Evolutionary conservation across 768 basidiomycete genomes (phyloP), one percentile per base, ranked within the genome.

Genomic region (Panaeolus cyanescens): DNA sequence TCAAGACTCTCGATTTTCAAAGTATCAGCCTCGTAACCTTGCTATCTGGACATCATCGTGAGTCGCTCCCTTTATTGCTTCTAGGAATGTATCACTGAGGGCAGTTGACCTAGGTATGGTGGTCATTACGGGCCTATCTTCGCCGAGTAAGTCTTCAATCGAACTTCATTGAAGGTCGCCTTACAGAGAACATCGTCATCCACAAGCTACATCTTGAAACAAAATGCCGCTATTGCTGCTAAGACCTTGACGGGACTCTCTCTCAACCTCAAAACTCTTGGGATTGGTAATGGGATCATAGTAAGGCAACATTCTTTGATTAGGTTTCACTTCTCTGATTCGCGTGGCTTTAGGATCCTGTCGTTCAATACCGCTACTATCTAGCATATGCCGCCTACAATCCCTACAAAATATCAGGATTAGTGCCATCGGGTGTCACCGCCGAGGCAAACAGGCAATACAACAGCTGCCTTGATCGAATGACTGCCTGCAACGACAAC

Each of bases 51-150:
- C 85, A 0, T 85, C 87, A 70, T 87, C 85, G 75, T 83, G 63
- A 60, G 75, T 45, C 28, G 5, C 4, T 1, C 65, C 31, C 20
- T 3, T 39, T 42, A 2, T 36, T 7, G 85, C 13, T 32, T 33
- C 17, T 4, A 34, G 13, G 19, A n/a, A 34, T 3, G 8, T 8
- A 50, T 6, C 15, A 28, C 10, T 50, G 1, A 28, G 2, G 19
- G 10, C 40, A 28, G 17, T 55, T 31, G 31, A 33, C 19, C 45
- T 60, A 87, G 86, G 36, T 89, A 88, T 63, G 88, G 88, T 37
- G 87, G 88, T 0, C 89, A 90, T 65, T 90, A 87, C 67, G 88
- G 84, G 1, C 88, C 88, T 1, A 79, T 81, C 33, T 89, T 90
- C 62, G 87, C 88, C 59, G 79, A 84, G 65, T 81, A 50, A n/a